phyloP scores from a whole-genome alignment of 2,329 filamentous ascomycete species.

The Penicillium sp. region DNA sequence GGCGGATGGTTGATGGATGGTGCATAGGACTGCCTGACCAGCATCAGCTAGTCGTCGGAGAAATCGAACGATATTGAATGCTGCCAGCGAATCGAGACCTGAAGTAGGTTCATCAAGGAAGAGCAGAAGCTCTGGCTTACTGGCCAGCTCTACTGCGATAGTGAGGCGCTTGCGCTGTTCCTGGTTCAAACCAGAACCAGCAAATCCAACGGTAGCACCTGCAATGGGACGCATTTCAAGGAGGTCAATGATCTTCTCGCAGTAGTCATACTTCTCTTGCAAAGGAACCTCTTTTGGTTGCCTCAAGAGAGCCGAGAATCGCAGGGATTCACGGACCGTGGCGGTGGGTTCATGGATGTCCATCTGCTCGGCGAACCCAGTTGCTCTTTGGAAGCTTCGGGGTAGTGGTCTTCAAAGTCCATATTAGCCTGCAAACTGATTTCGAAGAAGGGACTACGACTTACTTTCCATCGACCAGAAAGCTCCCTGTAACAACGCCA shows the following conservation, averaged over 20 bases:
- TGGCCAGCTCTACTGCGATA: conserved; percentile 63
- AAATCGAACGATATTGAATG: conserved; percentile 65
- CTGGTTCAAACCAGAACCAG: conserved; percentile 61
- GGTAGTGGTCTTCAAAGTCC: conserved; percentile 38
- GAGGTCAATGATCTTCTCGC: conserved; percentile 67
- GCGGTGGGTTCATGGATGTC: conserved; percentile 68
- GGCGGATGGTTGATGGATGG: conserved; percentile 87
- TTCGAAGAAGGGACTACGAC: conserved; percentile 12
- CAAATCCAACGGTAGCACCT: conserved; percentile 62
- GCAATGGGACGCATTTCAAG: conserved; percentile 69
- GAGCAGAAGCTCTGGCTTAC: conserved; percentile 61
- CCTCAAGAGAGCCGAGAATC: conserved; percentile 66
- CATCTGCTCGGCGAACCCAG: conserved; percentile 63
- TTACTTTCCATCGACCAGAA: conserved; percentile 49
- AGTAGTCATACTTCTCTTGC: conserved; percentile 67
- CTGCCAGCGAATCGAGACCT: conserved; percentile 68
- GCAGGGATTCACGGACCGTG: conserved; percentile 66
- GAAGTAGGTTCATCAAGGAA: conserved; percentile 66
- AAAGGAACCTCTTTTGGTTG: conserved; percentile 59
- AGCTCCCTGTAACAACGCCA: conserved; percentile 46
- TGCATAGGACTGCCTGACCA: conserved; percentile 86
- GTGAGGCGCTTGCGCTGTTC: conserved; percentile 70
- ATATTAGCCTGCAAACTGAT: conserved; percentile 3
- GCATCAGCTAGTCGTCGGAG: conserved; percentile 66
- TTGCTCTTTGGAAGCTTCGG: conserved; percentile 54